phyloP scores from a whole-genome alignment of 768 basidiomycete species.

The Fomitopsis pulvina region DNA sequence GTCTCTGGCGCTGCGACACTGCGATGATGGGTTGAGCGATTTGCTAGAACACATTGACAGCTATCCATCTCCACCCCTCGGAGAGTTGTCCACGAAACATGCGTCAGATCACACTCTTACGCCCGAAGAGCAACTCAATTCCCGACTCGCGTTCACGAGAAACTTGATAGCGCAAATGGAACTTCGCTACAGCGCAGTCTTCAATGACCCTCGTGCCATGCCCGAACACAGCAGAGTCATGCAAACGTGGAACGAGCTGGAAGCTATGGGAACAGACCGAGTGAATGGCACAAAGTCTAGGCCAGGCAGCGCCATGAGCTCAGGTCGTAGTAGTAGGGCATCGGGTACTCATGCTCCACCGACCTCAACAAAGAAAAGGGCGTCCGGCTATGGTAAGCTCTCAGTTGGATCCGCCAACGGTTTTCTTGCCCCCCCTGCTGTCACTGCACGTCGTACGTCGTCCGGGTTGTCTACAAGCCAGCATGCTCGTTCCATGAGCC shows the following conservation, averaged over 20 bases:
- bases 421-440: slow-evolving; percentile 39
- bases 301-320: slow-evolving; percentile 59
- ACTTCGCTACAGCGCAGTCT: slow-evolving; percentile 33
- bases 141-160: slow-evolving; percentile 60
- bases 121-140: slow-evolving; percentile 62
- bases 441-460: slow-evolving; percentile 40
- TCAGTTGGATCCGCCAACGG: slow-evolving; percentile 32
- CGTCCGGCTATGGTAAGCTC: slow-evolving; percentile 32
- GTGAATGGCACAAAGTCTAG: slow-evolving; percentile 56
- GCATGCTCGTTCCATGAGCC: slow-evolving; percentile 49
- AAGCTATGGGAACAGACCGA: slow-evolving; percentile 73
- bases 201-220: slow-evolving; percentile 53
- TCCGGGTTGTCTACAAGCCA: slow-evolving; percentile 35
- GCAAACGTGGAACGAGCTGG: slow-evolving; percentile 77
- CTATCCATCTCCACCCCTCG: slow-evolving; percentile 56
- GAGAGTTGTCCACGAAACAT: slow-evolving; percentile 46
- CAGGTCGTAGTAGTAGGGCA: slow-evolving; percentile 50
- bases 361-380: slow-evolving; percentile 22
- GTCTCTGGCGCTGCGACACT: slow-evolving; percentile 39
- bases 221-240: slow-evolving; percentile 59
- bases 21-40: slow-evolving; percentile 78
- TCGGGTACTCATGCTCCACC: slow-evolving; percentile 28
- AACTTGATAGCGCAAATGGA: slow-evolving; percentile 42
- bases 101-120: slow-evolving; percentile 32
- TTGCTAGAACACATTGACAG: slow-evolving; percentile 83